A percentile compares a stretch with the other conserved stretches of the same genome.
These are phyloP conservation scores for Albizia julibrissin DNA, from an alignment of 306 rosid genomes.

Conservation along the genomic window DNA sequence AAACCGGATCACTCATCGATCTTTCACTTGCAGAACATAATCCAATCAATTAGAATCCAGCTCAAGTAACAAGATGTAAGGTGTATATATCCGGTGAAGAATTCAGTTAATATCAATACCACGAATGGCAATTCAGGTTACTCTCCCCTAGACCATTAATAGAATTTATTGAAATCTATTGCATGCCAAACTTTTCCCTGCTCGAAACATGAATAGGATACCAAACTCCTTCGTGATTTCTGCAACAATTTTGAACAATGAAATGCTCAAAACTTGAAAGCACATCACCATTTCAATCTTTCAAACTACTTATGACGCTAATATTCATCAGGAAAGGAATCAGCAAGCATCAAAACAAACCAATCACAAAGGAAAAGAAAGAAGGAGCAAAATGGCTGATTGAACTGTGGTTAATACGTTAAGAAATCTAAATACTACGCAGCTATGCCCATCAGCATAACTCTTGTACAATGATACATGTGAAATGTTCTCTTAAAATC, in stretches of 20 bases:
- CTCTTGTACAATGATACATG: constrained; percentile 59
- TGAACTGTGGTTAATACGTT: constrained; percentile 30
- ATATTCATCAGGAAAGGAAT: constrained; percentile 25
- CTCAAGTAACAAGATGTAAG: background rate
- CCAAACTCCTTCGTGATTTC: constrained; percentile 1
- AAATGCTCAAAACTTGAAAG: constrained; percentile 1
- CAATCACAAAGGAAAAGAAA: constrained; percentile 24
- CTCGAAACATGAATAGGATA: background rate
- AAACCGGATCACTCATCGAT: constrained; percentile 1
- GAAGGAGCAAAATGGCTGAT: constrained; percentile 22
- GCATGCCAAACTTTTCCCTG: constrained; percentile 24
- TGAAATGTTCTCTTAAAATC: constrained; percentile 46
- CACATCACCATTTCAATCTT: constrained; percentile 3
- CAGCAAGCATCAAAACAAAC: constrained; percentile 28
- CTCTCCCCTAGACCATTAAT: background rate
- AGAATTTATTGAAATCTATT: background rate
- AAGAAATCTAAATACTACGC: constrained; percentile 39
- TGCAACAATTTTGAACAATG: background rate
- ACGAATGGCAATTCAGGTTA: background rate
- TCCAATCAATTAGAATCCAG: constrained; percentile 1
- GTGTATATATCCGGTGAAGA: background rate
- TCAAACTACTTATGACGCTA: constrained; percentile 17
- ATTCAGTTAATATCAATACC: background rate
- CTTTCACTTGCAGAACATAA: constrained; percentile 11
- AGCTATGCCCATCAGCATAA: constrained; percentile 39